These are phyloP conservation scores for Coemansia guatemalensis DNA, from an alignment of 192 early-diverging fungal species.

Conservation along the genomic window DNA sequence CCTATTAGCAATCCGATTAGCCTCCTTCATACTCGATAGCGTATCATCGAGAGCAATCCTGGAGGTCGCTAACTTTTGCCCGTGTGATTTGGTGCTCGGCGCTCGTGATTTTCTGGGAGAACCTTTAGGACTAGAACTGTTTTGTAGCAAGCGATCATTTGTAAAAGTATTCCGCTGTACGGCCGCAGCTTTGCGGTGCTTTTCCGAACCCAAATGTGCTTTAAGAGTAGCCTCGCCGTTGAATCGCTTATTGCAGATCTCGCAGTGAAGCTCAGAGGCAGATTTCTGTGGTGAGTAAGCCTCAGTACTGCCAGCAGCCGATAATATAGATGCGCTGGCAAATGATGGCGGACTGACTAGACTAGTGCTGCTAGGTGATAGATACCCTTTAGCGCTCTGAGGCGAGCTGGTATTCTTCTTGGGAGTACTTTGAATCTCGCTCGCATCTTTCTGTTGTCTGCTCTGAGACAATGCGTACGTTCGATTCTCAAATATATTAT, in stretches of 20 bases:
- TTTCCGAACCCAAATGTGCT: slow-evolving; percentile 28
- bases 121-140: neutral
- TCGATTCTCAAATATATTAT: slow-evolving; percentile 5
- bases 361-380: slow-evolving; percentile 35
- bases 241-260: slow-evolving; percentile 31
- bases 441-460: neutral
- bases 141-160: neutral
- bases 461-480: neutral
- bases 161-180: no score
- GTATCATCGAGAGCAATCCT: neutral
- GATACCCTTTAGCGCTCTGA: slow-evolving; percentile 6
- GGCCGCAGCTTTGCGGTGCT: slow-evolving; percentile 8
- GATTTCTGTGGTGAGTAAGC: neutral
- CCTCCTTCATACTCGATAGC: slow-evolving; percentile 26
- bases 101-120: neutral
- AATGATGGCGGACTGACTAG: slow-evolving; percentile 14
- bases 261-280: slow-evolving; percentile 12
- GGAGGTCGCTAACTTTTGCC: no score
- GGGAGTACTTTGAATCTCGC: neutral
- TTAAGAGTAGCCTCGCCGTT: slow-evolving; percentile 19
- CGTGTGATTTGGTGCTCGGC: no score
- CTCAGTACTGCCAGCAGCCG: neutral
- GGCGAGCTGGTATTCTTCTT: slow-evolving; percentile 1
- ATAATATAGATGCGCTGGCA: neutral
- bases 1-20: slow-evolving; percentile 18